Evolutionary conservation across 78 protist genomes (phyloP).

Genomic region (Emiliania huxleyi): DNA sequence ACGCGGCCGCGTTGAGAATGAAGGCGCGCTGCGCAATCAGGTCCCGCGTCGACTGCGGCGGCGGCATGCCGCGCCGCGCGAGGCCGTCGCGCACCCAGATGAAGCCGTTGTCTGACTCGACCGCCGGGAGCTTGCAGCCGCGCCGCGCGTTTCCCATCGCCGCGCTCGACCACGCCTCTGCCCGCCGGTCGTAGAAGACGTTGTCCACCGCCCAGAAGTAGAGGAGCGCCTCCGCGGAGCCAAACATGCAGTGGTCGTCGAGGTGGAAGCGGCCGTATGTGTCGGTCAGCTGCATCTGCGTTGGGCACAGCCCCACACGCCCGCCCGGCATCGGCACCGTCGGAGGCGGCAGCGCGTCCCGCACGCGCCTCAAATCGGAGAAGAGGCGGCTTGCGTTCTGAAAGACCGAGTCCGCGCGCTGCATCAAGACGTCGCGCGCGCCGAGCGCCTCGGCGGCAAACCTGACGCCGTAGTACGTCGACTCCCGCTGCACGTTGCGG

Average conservation of each 20-base stretch:
- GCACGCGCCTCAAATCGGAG: background rate
- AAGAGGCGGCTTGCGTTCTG: background rate
- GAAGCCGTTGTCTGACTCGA: background rate
- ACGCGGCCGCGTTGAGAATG: background rate
- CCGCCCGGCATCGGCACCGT: background rate
- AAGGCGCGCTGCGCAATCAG: background rate
- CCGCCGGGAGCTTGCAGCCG: background rate
- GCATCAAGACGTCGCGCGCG: background rate
- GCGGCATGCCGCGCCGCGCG: background rate
- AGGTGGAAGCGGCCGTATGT: background rate
- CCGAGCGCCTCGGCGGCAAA: background rate
- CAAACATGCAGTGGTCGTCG: conserved; percentile 12
- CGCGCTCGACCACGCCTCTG: background rate
- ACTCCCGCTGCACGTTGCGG: background rate
- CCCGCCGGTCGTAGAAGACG: background rate
- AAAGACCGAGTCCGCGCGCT: background rate
- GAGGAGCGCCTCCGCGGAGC: background rate
- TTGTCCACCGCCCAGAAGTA: background rate
- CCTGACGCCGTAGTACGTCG: background rate
- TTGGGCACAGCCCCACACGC: background rate
- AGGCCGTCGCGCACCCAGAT: background rate
- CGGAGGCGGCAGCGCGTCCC: background rate
- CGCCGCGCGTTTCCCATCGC: background rate
- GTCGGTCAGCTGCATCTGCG: background rate
- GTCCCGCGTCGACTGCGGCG: background rate